phyloP scores from a whole-genome alignment of 2,329 filamentous ascomycete species.

The Colletotrichum cuscutae region DNA sequence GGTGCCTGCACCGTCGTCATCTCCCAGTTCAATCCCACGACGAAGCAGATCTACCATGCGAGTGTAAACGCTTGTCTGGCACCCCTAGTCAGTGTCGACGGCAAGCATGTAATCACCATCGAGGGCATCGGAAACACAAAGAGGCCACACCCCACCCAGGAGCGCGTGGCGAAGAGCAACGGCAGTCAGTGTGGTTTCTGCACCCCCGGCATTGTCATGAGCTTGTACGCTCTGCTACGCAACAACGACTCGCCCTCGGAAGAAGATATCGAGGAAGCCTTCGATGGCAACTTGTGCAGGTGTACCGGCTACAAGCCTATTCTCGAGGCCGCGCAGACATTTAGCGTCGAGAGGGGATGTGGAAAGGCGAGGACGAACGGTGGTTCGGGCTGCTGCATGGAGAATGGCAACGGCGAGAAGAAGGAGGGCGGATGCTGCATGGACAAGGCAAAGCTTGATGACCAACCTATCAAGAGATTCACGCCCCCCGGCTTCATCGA shows the following conservation, averaged over 20 bases:
- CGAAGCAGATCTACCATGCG: constrained; percentile 92
- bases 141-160: constrained; percentile 87
- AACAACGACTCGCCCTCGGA: constrained; percentile 83
- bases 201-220: constrained; percentile 98
- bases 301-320: constrained; percentile 97
- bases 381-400: constrained; percentile 77
- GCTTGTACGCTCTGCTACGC: constrained; percentile 89
- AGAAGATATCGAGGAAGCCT: constrained; percentile 92
- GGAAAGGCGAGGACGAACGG: constrained; percentile 61
- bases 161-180: constrained; percentile 89
- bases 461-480: constrained; percentile 73
- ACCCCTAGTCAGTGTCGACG: constrained; percentile 90
- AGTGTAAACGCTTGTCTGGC: constrained; percentile 96
- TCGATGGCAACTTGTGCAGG: constrained; percentile 94
- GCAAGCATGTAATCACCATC: constrained; percentile 97
- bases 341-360: constrained; percentile 68
- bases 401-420: constrained; percentile 58
- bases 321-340: constrained; percentile 91
- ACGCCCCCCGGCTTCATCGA: constrained; percentile 92
- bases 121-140: constrained; percentile 94
- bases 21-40: constrained; percentile 92
- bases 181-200: constrained; percentile 96
- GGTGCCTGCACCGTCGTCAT: constrained; percentile 96
- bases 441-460: constrained; percentile 60
- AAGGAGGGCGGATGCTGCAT: constrained; percentile 74